Base-by-base conservation (phyloP, 805 yeast species). In the Priceomyces fermenticarens region DNA sequence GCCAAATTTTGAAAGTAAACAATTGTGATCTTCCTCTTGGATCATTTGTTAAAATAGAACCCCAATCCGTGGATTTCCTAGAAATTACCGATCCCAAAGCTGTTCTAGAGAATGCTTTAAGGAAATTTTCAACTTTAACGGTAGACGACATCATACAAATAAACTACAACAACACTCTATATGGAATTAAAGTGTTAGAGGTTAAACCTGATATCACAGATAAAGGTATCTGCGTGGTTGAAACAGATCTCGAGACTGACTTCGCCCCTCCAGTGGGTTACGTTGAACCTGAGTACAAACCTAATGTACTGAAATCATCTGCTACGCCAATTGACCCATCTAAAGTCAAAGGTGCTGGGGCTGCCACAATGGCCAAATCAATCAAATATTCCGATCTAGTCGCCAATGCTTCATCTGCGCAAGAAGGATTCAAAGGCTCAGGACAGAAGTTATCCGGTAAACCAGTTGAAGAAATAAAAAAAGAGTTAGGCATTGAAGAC, bases 181-280 rank as follows among this genome's bases (percentile, higher is more conserved):
- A 79, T 57, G 83, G 82, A 16, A 88, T 93, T 45, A 85, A 82
- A 57, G 90, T 93, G 13, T 67, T 91, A 35, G 97, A 93, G 53
- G 87, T 81, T 20, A 87, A 87, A 54, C 98, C 98, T 0, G 86
- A 83, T 39, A 72, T 80, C 2, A 52, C 61, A 5, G 65, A 70
- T 6, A 67, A 76, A 27, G 86, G 96, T 44, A 83, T 91, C 10
- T 91, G 97, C 71, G 97, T 93, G 4, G 88, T 93, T 20, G 99
- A 93, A 59, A 93, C 99, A 0, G 99, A 93, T 67, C 72, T 93
- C 46, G 96, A 88, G 44, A 95, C 97, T 0, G 99, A 93, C 58
- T 93, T 93, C 69, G 98, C 97, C 1, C 96, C 99, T 2, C 99
- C 99, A 0, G 96, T 91, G 4, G 99, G 99, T 0, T 93, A 93